Evolutionary conservation across 1,284 basidiomycete species (phyloP).

Genomic region (Ganoderma lingzhi): DNA sequence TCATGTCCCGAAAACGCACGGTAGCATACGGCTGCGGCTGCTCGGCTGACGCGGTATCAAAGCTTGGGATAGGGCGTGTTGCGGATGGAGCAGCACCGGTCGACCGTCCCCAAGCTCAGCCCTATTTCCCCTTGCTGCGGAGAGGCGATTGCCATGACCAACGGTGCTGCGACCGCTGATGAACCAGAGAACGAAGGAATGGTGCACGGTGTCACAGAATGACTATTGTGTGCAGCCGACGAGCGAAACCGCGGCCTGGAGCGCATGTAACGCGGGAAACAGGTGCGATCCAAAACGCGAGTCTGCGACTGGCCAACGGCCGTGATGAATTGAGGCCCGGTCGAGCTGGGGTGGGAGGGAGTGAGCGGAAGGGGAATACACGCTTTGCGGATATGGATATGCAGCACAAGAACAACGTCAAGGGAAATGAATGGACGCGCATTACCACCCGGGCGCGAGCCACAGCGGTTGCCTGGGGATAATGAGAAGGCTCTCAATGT

Average conservation of each 20-base stretch:
- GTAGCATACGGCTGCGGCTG: constrained; percentile 5
- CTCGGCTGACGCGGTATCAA: constrained; percentile 2
- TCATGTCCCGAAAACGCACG: not conserved
- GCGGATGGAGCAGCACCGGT: not conserved
- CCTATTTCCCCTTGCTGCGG: constrained; percentile 4
- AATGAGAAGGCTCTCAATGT: not conserved
- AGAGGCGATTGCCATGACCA: not conserved
- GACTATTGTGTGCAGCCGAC: not conserved
- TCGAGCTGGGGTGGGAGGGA: not conserved
- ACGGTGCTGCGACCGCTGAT: not conserved
- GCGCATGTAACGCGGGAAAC: not conserved
- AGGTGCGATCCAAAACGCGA: not conserved
- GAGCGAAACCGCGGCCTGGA: not conserved
- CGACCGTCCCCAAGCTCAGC: not conserved
- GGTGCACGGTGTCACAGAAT: not conserved
- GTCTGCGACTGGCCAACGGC: not conserved
- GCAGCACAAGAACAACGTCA: constrained; percentile 3
- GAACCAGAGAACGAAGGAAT: not conserved
- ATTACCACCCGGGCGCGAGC: not conserved
- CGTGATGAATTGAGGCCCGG: not conserved
- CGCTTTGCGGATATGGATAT: constrained; percentile 6
- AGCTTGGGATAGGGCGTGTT: constrained; percentile 1
- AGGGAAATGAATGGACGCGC: not conserved
- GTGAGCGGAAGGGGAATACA: not conserved
- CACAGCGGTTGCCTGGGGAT: constrained; percentile 1